These are phyloP conservation scores for Colletotrichum truncatum DNA, from an alignment of 2,329 filamentous ascomycete species.

Conservation along the genomic window DNA sequence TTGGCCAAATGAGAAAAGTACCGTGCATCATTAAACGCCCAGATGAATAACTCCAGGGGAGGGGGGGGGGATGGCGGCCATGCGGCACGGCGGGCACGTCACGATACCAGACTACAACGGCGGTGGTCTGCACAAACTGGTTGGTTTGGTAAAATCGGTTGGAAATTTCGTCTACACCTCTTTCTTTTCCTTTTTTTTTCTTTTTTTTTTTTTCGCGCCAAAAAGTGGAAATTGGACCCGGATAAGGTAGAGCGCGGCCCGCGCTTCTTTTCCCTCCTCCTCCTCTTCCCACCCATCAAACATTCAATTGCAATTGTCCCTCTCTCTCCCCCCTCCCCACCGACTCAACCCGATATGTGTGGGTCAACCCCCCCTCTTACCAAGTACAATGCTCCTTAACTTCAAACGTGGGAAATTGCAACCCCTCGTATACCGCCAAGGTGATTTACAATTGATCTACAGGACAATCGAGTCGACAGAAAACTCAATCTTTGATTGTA, in stretches of 20 bases:
- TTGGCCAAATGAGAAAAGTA: background rate
- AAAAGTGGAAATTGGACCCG: constrained; percentile 22
- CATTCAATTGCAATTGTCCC: background rate
- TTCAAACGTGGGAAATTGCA: constrained; percentile 17
- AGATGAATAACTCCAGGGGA: background rate
- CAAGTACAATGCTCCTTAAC: constrained; percentile 19
- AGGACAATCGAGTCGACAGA: background rate
- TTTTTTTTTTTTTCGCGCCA: background rate
- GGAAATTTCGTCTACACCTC: background rate
- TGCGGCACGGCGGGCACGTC: background rate
- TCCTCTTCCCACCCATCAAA: too few species aligned
- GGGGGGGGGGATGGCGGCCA: too few species aligned
- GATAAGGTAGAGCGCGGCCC: constrained; percentile 10
- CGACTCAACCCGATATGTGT: background rate
- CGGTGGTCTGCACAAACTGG: too few species aligned
- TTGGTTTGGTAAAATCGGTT: background rate
- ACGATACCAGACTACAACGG: too few species aligned
- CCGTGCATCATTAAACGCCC: background rate
- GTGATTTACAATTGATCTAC: background rate
- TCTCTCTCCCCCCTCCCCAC: background rate
- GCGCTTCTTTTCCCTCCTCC: background rate
- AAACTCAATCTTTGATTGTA: background rate
- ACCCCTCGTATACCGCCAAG: background rate
- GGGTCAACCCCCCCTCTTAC: background rate
- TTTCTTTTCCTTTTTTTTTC: background rate